phyloP scores from a whole-genome alignment of 1,284 basidiomycete species.

The Pholiota adiposa region DNA sequence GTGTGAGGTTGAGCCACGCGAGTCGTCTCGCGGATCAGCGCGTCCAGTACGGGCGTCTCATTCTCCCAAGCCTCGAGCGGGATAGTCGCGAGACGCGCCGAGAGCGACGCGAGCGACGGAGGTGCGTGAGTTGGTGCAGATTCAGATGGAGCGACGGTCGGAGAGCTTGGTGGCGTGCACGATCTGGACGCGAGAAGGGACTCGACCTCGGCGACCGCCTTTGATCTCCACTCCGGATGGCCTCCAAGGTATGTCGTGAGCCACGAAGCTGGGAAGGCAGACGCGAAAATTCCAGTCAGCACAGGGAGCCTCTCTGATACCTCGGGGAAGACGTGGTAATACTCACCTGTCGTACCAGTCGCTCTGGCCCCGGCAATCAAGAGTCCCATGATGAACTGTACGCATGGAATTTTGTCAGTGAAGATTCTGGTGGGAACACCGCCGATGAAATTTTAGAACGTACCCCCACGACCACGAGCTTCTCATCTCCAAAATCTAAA shows the following conservation, averaged over 20 bases:
- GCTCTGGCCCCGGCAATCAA: constrained; percentile 76
- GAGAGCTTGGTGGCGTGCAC: constrained; percentile 15
- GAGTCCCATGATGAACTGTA: constrained; percentile 78
- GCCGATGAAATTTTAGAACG: constrained; percentile 32
- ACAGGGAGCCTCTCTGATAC: constrained; percentile 17
- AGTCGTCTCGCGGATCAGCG: constrained; percentile 72
- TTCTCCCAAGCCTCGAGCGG: constrained; percentile 73
- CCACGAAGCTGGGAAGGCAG: constrained; percentile 58
- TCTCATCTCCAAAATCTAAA: constrained; percentile 68
- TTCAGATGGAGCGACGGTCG: constrained; percentile 5
- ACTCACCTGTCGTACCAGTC: constrained; percentile 69
- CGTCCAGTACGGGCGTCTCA: constrained; percentile 68
- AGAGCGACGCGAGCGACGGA: constrained; percentile 41
- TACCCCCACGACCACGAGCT: constrained; percentile 68
- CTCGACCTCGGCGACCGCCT: constrained; percentile 62
- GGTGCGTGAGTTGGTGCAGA: constrained; percentile 11
- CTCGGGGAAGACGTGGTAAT: constrained; percentile 20
- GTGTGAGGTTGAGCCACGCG: constrained; percentile 77
- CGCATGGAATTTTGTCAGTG: constrained; percentile 22
- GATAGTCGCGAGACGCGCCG: constrained; percentile 55
- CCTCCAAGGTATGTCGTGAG: constrained; percentile 68
- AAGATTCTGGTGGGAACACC: constrained; percentile 23
- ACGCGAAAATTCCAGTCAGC: constrained; percentile 18
- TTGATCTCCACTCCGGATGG: constrained; percentile 62
- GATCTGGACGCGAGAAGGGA: constrained; percentile 58